Evolutionary conservation across 2,329 filamentous ascomycete genomes (phyloP).

Genomic region (Diaporthe destruens): DNA sequence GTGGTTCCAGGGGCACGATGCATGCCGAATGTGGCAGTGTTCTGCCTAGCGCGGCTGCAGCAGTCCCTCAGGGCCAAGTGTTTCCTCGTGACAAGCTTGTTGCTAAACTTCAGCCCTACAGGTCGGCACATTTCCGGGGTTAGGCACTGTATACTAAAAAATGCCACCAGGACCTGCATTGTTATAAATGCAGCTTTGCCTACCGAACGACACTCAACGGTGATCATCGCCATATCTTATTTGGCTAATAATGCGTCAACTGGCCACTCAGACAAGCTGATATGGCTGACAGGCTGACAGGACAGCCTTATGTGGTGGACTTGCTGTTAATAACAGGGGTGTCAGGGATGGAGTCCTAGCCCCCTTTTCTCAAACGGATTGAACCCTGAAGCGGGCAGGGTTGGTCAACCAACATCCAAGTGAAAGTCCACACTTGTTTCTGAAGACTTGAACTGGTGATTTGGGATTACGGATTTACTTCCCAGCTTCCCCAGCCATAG

Average conservation of each 20-base stretch:
- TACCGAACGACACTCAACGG: background rate
- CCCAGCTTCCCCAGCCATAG: background rate
- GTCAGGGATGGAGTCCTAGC: conserved; percentile 11
- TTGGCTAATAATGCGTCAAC: background rate
- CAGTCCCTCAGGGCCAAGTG: conserved; percentile 7
- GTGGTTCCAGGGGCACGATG: conserved; percentile 33
- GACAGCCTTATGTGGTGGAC: conserved; percentile 8
- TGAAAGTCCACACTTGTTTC: conserved; percentile 5
- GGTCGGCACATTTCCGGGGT: conserved; percentile 7
- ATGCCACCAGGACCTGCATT: background rate
- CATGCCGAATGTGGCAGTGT: conserved; percentile 41
- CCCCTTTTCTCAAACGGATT: background rate
- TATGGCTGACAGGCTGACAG: background rate
- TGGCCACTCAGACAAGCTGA: conserved; percentile 10
- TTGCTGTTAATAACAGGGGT: background rate
- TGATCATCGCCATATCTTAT: conserved; percentile 4
- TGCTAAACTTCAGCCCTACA: conserved; percentile 41
- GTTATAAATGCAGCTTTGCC: background rate
- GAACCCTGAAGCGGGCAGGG: background rate
- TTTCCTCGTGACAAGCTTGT: conserved; percentile 30
- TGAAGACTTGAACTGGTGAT: background rate
- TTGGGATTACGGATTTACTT: background rate
- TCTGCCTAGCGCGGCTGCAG: conserved; percentile 35
- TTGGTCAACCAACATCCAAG: conserved; percentile 11
- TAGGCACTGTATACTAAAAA: too few relatives aligned